Conservation (phyloP, 2,329 filamentous ascomycete species). For the Ampelomyces quisqualis region DNA sequence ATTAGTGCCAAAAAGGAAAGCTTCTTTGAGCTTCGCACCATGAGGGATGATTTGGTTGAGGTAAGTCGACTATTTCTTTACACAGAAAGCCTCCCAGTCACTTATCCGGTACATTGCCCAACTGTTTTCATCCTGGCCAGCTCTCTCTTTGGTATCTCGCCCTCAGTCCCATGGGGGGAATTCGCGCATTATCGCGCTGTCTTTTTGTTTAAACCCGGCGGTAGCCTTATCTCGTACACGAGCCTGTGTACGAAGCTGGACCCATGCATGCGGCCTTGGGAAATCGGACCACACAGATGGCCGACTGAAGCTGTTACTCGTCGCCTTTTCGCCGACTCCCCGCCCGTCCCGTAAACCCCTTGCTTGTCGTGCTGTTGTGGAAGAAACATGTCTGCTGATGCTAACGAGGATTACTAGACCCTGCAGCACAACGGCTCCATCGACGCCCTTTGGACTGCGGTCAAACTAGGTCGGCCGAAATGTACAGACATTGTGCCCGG, state of each 20-base stretch:
- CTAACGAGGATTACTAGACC: conserved; percentile 8
- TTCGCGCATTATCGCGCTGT: conserved; percentile 5
- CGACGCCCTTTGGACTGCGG: conserved; percentile 69
- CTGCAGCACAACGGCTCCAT: conserved; percentile 74
- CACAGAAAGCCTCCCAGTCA: conserved; percentile 16
- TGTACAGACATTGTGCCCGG: conserved; percentile 77
- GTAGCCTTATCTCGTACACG: too few relatives aligned
- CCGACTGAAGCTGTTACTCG: too few relatives aligned
- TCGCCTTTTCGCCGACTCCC: conserved; percentile 1
- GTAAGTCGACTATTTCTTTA: conserved; percentile 41
- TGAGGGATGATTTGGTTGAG: conserved; percentile 62
- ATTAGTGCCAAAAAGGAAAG: conserved; percentile 92
- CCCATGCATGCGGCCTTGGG: too few relatives aligned
- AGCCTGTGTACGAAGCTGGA: too few relatives aligned
- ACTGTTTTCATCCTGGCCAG: too few relatives aligned
- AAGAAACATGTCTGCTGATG: neutral
- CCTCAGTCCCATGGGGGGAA: conserved; percentile 7
- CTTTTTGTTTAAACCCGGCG: too few relatives aligned
- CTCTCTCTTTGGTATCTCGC: too few relatives aligned
- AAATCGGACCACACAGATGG: too few relatives aligned
- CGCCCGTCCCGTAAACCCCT: too few relatives aligned
- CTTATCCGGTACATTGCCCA: too few relatives aligned
- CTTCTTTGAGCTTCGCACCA: conserved; percentile 83
- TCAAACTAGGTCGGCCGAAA: conserved; percentile 68
- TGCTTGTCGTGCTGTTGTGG: neutral